Evolutionary conservation across 768 basidiomycete species (phyloP), one percentile per base, ranked within the genome.

Genomic region (Lactifluus pinguis): DNA sequence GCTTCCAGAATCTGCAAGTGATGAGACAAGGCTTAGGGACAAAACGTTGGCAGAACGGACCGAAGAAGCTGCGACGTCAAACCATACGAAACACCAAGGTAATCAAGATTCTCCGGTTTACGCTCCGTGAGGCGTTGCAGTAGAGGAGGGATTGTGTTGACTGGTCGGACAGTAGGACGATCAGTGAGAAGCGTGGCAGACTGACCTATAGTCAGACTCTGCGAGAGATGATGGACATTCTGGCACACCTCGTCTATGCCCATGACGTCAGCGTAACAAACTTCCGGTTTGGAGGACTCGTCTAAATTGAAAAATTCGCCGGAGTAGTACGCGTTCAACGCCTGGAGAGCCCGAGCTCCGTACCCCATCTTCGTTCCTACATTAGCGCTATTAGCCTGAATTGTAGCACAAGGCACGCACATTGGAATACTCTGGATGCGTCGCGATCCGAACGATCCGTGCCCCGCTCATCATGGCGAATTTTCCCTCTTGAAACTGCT

Each of bases 81-180:
- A 6, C 97, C 97, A 70, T 95, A 99, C 14, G 93, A 95, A 3
- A 98, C 95, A 49, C 97, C 95, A 6, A 99, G 77, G 69, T 95
- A 99, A 72, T 98, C 95, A 25, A 99, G 77, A 34, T 74, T 77
- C 69, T 98, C 94, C 0, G 95, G 95, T 71, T 87, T 89, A 36
- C 89, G 81, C 70, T 98, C 95, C 1, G 89, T 84, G 4, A 98
- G 79, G 3, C 93, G 84, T 68, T 95, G 92, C 1, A 99, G 80
- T 4, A 99, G 80, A 0, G 95, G 94, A 0, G 95, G 95, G 92
- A 98, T 97, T 44, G 83, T 80, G 6, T 79, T 74, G 0, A 83
- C 79, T 3, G 90, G 74, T 3, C 95, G 85, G 48, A 98, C 75
- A 5, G 80, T 79, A 9, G 88, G 85, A 15, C 79, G 79, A 69